Conservation (phyloP, 129 eudicot genomes). For the Tagetes erecta region DNA sequence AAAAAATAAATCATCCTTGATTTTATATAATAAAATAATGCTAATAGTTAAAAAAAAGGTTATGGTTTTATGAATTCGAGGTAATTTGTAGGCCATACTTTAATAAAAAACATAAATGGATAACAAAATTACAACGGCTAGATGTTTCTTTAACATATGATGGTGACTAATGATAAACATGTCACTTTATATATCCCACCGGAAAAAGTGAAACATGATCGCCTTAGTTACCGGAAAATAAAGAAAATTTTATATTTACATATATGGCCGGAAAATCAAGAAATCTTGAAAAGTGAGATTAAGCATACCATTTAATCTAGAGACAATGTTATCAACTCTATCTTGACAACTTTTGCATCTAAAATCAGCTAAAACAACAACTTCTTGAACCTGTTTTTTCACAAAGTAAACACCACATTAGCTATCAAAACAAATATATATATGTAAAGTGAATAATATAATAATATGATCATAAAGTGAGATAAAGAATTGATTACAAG, state of each 20-base stretch:
- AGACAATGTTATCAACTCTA: slow-evolving; percentile 63
- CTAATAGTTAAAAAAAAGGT: no score
- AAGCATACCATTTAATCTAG: slow-evolving; percentile 66
- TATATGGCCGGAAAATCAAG: slow-evolving; percentile 2
- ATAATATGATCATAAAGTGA: background rate
- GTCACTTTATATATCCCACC: slow-evolving; percentile 12
- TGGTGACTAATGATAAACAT: slow-evolving; percentile 5
- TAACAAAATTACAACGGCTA: slow-evolving; percentile 28
- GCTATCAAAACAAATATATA: background rate
- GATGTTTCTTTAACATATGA: background rate
- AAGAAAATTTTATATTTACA: slow-evolving; percentile 1
- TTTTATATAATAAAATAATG: no score
- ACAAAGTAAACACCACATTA: slow-evolving; percentile 5
- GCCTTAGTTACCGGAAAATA: slow-evolving; percentile 10
- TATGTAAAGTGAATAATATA: no score
- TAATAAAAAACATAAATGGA: background rate
- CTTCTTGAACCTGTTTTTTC: slow-evolving; percentile 64
- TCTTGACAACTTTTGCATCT: slow-evolving; percentile 65
- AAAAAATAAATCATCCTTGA: no score
- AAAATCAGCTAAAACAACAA: slow-evolving; percentile 76
- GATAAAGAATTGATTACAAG: slow-evolving; percentile 43
- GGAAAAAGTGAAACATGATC: background rate
- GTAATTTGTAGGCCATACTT: slow-evolving; percentile 12
- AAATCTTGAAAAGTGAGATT: slow-evolving; percentile 1
- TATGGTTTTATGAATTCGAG: background rate